Base-by-base conservation (phyloP, 768 basidiomycete species). In the Boletellus ananas region DNA sequence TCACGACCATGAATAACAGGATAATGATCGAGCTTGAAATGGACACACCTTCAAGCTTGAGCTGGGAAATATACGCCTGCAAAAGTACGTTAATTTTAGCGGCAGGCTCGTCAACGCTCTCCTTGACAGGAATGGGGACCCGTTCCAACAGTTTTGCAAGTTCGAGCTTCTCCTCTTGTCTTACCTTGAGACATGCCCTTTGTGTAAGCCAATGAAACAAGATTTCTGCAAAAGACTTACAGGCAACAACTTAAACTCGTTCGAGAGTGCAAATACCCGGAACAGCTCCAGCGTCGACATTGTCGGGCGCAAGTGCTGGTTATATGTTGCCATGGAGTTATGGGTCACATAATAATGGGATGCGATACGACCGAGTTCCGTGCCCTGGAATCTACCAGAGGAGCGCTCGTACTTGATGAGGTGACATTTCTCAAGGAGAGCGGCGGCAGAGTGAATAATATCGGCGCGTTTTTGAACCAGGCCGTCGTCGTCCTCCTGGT, bases 81-180 rank as follows among this genome's bases (percentile, higher is more conserved):
- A 99, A 74, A 0, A 98, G 76, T 3, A 97, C 95, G 58, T 98
- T 98, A 67, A 97, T 93, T 72, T 99, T 99, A 8, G 96, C 90
- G 0, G 93, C 88, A 0, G 94, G 92, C 60, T 99, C 95, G 51
- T 99, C 95, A 6, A 95, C 92, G 44, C 84, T 78, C 69, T 99
- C 96, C 70, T 98, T 98, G 58, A 98, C 88, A 0, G 96, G 96
- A 38, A 99, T 94, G 2, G 95, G 95, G 0, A 98, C 95, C 2
- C 93, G 80, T 63, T 99, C 95, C 38, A 97, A 73, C 8, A 97
- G 74, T 62, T 94, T 94, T 5, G 83, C 79, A 14, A 96, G 77
- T 61, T 98, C 94, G 4, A 94, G 76, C 64, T 95, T 96, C 70
- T 93, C 90, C 71, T 79, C 65, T 51, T 89, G 84, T 29, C 90